Evolutionary conservation across 2,329 filamentous ascomycete species (phyloP).

Genomic region (Fusarium chuoi): DNA sequence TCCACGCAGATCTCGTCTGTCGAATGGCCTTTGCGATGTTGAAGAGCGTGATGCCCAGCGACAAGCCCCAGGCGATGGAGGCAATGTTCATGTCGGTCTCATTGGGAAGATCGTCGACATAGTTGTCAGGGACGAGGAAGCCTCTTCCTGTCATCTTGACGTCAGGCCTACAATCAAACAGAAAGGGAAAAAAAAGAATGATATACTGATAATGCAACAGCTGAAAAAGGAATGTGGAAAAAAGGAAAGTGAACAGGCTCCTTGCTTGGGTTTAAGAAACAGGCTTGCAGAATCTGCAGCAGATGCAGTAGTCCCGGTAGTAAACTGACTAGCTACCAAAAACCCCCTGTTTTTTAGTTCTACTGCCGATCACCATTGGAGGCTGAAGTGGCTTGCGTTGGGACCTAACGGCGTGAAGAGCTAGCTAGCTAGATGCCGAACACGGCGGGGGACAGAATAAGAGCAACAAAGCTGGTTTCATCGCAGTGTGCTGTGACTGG

Average conservation of each 20-base stretch:
- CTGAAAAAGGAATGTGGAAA: slow-evolving; percentile 4
- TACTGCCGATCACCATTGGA: slow-evolving; percentile 9
- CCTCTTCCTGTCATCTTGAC: slow-evolving; percentile 32
- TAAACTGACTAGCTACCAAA: not conserved
- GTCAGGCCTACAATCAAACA: not conserved
- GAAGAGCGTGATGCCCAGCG: slow-evolving; percentile 40
- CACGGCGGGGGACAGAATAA: not conserved
- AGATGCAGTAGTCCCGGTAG: not conserved
- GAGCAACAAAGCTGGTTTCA: not conserved
- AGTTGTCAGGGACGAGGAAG: slow-evolving; percentile 39
- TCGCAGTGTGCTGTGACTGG: not conserved
- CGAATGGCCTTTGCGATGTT: slow-evolving; percentile 38
- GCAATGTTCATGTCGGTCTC: slow-evolving; percentile 44
- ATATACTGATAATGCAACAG: not conserved
- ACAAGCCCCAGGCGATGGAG: slow-evolving; percentile 44
- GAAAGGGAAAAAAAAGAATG: too few species aligned
- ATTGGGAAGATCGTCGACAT: slow-evolving; percentile 27
- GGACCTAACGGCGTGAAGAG: not conserved
- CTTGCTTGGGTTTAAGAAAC: slow-evolving; percentile 5
- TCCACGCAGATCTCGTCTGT: slow-evolving; percentile 29
- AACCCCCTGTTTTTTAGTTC: not conserved
- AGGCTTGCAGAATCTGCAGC: slow-evolving; percentile 12
- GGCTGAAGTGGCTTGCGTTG: not conserved
- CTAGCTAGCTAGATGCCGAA: not conserved
- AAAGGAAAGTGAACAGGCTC: not conserved